Base-by-base conservation (phyloP, 371 early-diverging fungal genomes). In the Funneliformis caledonium region DNA sequence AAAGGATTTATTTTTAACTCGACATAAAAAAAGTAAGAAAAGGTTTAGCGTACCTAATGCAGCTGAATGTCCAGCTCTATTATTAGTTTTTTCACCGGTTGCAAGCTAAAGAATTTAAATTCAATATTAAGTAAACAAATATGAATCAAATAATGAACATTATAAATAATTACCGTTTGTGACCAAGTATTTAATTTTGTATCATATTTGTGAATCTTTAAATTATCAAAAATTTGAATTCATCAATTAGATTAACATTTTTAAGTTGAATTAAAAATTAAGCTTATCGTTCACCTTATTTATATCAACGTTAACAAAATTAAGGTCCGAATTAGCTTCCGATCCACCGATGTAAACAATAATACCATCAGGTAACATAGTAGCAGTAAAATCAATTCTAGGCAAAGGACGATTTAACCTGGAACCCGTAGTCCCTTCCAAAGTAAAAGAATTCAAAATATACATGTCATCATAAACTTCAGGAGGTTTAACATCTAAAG, bases 341-440 rank as follows among this genome's bases (percentile, higher is more conserved):
- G n/a, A 31, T 48, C 72, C 72, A 5, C 72, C 72, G 10, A 72
- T 72, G 48, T 72, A 72, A 12, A 72, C 52, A 52, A 72, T 72
- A 33, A 3, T 9, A 19, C 72, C 72, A 72, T 72, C n/a, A 2
- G 47, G 26, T 72, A 72, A 72, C 2, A 72, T n/a, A 9, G 45
- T 52, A 26, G 72, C 45, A 47, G 72, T 50, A n/a, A 26, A n/a
- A 26, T 47, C 47, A 12, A 26, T 26, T 48, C 9, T 72, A 22
- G 48, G 7, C 0, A 50, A 22, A 22, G 72, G 72, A 14, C 26
- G 9, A 48, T 50, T 11, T 50, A 0, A 12, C 16, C 7, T 3
- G 16, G 50, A 2, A 1, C 31, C 68, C 4, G 8, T 2, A 68
- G 31, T 19, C 11, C 42, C 33, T 43, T 0, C 37, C 3, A 16